Percentiles rank a stretch among this genome's conserved stretches.
These are phyloP conservation scores for Beta vulgaris DNA, from an alignment of 148 eudicot genomes.

Conservation along the genomic window DNA sequence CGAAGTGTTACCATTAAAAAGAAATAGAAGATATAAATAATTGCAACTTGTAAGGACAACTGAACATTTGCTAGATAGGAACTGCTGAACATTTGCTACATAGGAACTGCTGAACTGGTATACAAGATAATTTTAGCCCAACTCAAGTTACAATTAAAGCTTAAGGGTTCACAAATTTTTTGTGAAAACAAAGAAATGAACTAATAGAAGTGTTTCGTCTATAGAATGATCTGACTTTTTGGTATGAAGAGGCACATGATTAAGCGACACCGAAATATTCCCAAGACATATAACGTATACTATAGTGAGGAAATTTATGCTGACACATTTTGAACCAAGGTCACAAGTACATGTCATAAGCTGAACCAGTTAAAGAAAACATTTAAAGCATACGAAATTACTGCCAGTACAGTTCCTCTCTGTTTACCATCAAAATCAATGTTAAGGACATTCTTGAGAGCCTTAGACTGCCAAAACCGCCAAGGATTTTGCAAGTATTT, in stretches of 20 bases:
- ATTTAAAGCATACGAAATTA: background rate
- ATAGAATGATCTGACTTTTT: background rate
- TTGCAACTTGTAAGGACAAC: background rate
- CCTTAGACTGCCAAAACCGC: background rate
- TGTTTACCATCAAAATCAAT: background rate
- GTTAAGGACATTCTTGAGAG: background rate
- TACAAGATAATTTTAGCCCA: too few relatives aligned
- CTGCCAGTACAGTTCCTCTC: background rate
- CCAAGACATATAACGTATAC: background rate
- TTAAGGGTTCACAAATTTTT: background rate
- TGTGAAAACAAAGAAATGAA: background rate
- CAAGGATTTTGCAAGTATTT: too few relatives aligned
- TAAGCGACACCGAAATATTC: background rate
- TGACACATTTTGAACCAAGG: background rate
- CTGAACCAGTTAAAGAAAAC: background rate
- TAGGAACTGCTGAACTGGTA: too few relatives aligned
- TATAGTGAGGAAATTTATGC: background rate
- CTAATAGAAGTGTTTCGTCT: background rate
- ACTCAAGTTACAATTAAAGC: too few relatives aligned
- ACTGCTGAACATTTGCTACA: too few relatives aligned
- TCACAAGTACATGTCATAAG: background rate
- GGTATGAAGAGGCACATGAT: background rate
- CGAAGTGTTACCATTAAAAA: too few relatives aligned
- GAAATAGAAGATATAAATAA: background rate
- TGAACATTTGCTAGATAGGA: background rate